Conservation (phyloP, 129 eudicot species). For the Heracleum sosnowskyi region DNA sequence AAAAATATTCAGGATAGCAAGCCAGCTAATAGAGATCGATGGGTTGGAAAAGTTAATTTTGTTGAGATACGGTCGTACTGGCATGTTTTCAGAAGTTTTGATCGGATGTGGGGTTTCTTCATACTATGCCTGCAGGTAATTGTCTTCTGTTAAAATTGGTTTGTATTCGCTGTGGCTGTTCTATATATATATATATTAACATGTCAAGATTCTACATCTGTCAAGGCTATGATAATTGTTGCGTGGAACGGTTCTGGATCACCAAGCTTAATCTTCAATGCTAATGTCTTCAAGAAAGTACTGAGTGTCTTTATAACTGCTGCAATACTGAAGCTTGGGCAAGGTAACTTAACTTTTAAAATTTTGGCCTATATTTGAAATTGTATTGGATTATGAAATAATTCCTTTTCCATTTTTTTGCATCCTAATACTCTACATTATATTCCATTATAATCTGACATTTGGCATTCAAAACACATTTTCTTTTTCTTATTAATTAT, state of each 20-base stretch:
- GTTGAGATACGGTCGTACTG: conserved; percentile 95
- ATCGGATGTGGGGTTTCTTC: conserved; percentile 97
- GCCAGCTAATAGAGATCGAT: conserved; percentile 48
- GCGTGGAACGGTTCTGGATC: conserved; percentile 88
- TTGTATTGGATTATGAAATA: background rate
- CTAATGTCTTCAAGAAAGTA: conserved; percentile 67
- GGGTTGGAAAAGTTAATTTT: conserved; percentile 92
- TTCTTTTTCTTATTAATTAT: too few species aligned
- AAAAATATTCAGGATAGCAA: conserved; percentile 48
- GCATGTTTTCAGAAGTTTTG: conserved; percentile 96
- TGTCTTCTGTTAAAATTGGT: background rate
- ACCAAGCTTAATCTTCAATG: conserved; percentile 44
- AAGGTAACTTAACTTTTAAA: conserved; percentile 37
- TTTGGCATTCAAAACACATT: background rate
- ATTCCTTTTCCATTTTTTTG: background rate
- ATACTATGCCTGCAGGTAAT: conserved; percentile 86
- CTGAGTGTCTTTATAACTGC: conserved; percentile 88
- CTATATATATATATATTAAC: background rate
- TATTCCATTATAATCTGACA: background rate
- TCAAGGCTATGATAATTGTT: conserved; percentile 91
- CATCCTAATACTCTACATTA: background rate
- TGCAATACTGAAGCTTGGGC: conserved; percentile 82
- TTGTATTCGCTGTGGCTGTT: background rate
- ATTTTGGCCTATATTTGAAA: background rate
- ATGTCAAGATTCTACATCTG: background rate